phyloP scores from a whole-genome alignment of 768 basidiomycete species.

The Exsudoporus frostii region DNA sequence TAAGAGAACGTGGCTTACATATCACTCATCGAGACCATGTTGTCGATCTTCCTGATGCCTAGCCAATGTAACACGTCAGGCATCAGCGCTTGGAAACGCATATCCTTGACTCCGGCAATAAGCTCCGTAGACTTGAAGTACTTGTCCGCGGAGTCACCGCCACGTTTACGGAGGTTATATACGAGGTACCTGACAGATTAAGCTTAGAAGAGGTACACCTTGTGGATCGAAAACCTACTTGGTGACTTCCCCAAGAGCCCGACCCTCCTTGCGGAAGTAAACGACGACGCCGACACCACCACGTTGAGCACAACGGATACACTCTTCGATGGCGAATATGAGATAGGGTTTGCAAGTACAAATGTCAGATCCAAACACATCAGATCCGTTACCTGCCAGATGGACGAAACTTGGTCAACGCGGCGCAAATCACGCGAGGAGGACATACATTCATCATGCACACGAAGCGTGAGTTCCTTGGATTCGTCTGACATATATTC shows the following conservation, averaged over 20 bases:
- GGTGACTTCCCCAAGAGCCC: constrained; percentile 91
- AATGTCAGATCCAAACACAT: constrained; percentile 93
- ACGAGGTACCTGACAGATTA: constrained; percentile 67
- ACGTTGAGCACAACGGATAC: constrained; percentile 74
- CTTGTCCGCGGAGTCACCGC: constrained; percentile 86
- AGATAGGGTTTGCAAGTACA: constrained; percentile 94
- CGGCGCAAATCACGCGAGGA: background rate
- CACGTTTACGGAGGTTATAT: constrained; percentile 94
- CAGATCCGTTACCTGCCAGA: constrained; percentile 79
- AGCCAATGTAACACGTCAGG: constrained; percentile 96
- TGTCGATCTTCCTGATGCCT: constrained; percentile 85
- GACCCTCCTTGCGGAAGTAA: constrained; percentile 93
- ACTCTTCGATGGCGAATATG: constrained; percentile 90
- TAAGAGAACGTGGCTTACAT: constrained; percentile 41
- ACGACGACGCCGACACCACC: constrained; percentile 92
- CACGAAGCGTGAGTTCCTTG: constrained; percentile 82
- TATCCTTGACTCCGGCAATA: constrained; percentile 93
- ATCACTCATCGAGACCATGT: constrained; percentile 89
- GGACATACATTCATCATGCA: constrained; percentile 85
- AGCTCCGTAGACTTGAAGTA: constrained; percentile 94
- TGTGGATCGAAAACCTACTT: constrained; percentile 48
- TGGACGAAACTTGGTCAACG: background rate
- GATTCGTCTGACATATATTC: constrained; percentile 69
- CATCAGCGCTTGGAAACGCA: constrained; percentile 95
- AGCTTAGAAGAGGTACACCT: background rate